Evolutionary conservation across 2,329 filamentous ascomycete species (phyloP).

Genomic region (Sclerotinia spermophila): DNA sequence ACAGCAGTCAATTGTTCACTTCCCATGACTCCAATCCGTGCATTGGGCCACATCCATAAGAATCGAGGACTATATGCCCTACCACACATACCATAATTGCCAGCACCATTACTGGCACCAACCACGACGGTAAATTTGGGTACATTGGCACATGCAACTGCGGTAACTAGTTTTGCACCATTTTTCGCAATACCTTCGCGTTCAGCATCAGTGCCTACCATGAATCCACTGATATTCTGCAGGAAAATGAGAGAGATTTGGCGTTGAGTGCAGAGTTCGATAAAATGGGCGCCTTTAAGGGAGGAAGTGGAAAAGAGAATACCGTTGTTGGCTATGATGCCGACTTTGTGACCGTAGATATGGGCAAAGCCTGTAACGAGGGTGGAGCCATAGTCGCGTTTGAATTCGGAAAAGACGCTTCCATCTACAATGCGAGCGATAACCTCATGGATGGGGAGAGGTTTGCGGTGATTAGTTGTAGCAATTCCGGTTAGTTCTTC

Average conservation of each 20-base stretch:
- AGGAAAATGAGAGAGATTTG: slow-evolving; percentile 88
- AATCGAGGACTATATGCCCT: slow-evolving; percentile 88
- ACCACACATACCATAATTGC: slow-evolving; percentile 98
- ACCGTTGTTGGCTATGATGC: slow-evolving; percentile 93
- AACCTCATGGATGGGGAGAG: slow-evolving; percentile 81
- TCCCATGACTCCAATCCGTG: slow-evolving; percentile 95
- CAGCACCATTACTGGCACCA: slow-evolving; percentile 88
- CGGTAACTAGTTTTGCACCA: slow-evolving; percentile 92
- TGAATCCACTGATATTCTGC: slow-evolving; percentile 97
- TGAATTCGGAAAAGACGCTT: slow-evolving; percentile 89
- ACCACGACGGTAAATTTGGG: slow-evolving; percentile 97
- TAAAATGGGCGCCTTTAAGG: slow-evolving; percentile 94
- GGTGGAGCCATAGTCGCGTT: slow-evolving; percentile 82
- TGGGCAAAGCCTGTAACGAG: slow-evolving; percentile 87
- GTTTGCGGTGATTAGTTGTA: slow-evolving; percentile 81
- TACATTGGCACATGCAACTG: slow-evolving; percentile 88
- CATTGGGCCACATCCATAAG: slow-evolving; percentile 96
- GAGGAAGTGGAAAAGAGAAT: slow-evolving; percentile 88
- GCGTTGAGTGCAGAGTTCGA: slow-evolving; percentile 88
- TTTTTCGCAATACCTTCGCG: slow-evolving; percentile 96
- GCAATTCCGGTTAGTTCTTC: slow-evolving; percentile 84
- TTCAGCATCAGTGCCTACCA: slow-evolving; percentile 92
- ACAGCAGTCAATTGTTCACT: slow-evolving; percentile 86
- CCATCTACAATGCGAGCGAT: slow-evolving; percentile 92
- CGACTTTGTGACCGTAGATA: slow-evolving; percentile 87